Conservation (phyloP, 352 stramenopile genomes). For the Phytophthora hibernalis region DNA sequence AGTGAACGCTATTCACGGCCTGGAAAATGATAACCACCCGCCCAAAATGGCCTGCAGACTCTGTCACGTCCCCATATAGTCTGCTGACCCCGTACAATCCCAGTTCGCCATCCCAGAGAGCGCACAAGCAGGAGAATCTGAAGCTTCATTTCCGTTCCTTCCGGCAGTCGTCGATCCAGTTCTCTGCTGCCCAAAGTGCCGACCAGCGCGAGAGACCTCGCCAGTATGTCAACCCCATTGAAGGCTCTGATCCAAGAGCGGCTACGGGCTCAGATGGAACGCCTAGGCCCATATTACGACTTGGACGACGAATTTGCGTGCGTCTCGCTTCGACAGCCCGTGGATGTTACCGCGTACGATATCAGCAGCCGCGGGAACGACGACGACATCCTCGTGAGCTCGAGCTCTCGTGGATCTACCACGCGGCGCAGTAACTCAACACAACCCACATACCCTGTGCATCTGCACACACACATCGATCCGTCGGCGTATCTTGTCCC, state of each 20-base stretch:
- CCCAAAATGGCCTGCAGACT: conserved; percentile 20
- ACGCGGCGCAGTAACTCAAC: conserved; percentile 6
- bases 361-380: conserved; percentile 17
- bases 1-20: neutral
- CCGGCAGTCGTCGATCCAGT: conserved; percentile 12
- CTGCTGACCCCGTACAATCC: neutral
- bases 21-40: conserved; percentile 20
- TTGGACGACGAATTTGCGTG: conserved; percentile 29
- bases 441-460: conserved; percentile 21
- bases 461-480: conserved; percentile 42
- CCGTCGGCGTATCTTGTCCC: conserved; percentile 32
- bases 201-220: neutral
- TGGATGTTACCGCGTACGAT: conserved; percentile 29
- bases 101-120: neutral
- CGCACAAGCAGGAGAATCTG: conserved; percentile 2
- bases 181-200: neutral
- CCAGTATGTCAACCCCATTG: conserved; percentile 64
- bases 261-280: conserved; percentile 71
- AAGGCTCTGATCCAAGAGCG: conserved; percentile 82
- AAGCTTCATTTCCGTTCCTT: conserved; percentile 37
- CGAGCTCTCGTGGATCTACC: conserved; percentile 8
- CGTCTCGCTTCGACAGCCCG: conserved; percentile 19
- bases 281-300: conserved; percentile 31
- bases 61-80: conserved; percentile 13
- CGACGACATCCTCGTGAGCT: neutral